Percentiles rank a stretch among this genome's conserved stretches.
phyloP scores from a whole-genome alignment of 352 stramenopile species.

The Pythium scleroteichum region DNA sequence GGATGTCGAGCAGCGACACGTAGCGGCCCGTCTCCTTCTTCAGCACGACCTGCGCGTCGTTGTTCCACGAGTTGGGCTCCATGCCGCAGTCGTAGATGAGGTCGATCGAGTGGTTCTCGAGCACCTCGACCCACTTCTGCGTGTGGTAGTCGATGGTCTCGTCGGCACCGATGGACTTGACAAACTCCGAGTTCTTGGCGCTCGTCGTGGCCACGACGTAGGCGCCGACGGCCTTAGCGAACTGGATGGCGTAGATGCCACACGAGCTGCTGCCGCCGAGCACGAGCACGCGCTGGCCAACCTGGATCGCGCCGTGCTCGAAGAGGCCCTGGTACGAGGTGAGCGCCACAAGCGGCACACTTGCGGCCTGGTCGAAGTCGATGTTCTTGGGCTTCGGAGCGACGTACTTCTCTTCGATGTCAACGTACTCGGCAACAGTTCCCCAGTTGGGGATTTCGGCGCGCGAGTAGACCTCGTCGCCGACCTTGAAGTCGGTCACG shows the following conservation, averaged over 20 bases:
- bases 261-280: conserved; percentile 42
- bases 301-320: conserved; percentile 19
- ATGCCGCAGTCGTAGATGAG: conserved; percentile 32
- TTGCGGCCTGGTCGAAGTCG: conserved; percentile 38
- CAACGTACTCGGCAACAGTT: conserved; percentile 47
- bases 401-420: conserved; percentile 31
- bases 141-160: conserved; percentile 46
- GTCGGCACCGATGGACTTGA: conserved; percentile 42
- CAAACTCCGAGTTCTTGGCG: conserved; percentile 36
- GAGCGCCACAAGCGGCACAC: conserved; percentile 29
- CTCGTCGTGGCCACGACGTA: conserved; percentile 37
- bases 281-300: conserved; percentile 29
- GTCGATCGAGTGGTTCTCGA: conserved; percentile 31
- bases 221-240: conserved; percentile 17
- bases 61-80: conserved; percentile 38
- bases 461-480: conserved; percentile 28
- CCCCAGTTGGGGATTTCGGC: conserved; percentile 11
- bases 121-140: conserved; percentile 38
- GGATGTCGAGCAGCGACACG: conserved; percentile 35
- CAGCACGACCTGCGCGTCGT: conserved; percentile 36
- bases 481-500: conserved; percentile 17
- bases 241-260: conserved; percentile 35
- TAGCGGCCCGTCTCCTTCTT: conserved; percentile 40
- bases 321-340: conserved; percentile 44
- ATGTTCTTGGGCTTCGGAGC: conserved; percentile 45